Evolutionary conservation across 2,329 filamentous ascomycete species (phyloP).

Genomic region (Monosporascus sp.): DNA sequence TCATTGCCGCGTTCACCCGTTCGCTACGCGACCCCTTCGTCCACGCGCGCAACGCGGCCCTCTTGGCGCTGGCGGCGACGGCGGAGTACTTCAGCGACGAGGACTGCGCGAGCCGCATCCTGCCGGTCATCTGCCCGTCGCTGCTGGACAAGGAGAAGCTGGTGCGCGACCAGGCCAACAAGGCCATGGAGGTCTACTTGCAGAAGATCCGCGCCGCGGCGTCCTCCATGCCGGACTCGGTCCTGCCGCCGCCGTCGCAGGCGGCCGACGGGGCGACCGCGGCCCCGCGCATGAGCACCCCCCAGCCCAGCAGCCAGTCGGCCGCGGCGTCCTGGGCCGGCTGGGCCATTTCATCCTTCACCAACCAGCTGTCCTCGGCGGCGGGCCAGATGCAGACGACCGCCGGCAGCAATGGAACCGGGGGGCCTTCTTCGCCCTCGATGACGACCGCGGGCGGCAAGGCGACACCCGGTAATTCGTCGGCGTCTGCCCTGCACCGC

Average conservation of each 20-base stretch:
- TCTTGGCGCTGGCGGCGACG: slow-evolving; percentile 82
- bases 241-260: slow-evolving; percentile 57
- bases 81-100: slow-evolving; percentile 83
- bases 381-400: slow-evolving; percentile 77
- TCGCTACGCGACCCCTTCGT: slow-evolving; percentile 91
- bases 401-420: slow-evolving; percentile 34
- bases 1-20: slow-evolving; percentile 86
- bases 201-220: slow-evolving; percentile 74
- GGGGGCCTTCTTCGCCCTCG: slow-evolving; percentile 33
- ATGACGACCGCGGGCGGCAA: slow-evolving; percentile 29
- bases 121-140: slow-evolving; percentile 78
- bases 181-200: slow-evolving; percentile 82
- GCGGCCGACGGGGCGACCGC: slow-evolving; percentile 40
- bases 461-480: slow-evolving; percentile 36
- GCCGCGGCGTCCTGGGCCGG: slow-evolving; percentile 70
- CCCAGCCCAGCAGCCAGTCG: slow-evolving; percentile 47
- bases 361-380: slow-evolving; percentile 81
- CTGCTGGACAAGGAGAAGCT: slow-evolving; percentile 95
- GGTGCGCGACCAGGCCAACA: slow-evolving; percentile 84
- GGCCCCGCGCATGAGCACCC: slow-evolving; percentile 71
- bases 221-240: slow-evolving; percentile 72
- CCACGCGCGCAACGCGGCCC: slow-evolving; percentile 82
- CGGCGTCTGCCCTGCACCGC: slow-evolving; percentile 55
- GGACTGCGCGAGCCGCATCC: slow-evolving; percentile 76
- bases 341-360: slow-evolving; percentile 98